Evolutionary conservation across 179 eudicot species (phyloP), one percentile per base, ranked within the genome.

Genomic region (Actinidia polygama): DNA sequence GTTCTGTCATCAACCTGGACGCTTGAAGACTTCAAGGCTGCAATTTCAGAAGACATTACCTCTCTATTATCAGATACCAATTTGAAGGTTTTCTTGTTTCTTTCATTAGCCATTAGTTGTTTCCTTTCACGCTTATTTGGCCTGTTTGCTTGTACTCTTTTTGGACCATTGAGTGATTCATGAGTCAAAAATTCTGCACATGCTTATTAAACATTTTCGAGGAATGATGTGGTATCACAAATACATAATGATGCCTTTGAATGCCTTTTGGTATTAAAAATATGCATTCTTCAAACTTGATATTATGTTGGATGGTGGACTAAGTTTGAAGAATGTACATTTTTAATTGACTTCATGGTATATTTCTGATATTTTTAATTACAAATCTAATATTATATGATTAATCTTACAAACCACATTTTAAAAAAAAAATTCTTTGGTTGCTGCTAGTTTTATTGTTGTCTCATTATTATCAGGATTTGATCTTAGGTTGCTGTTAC

Each of bases 1-100:
- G 73, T 86, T 75, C 62, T 96, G 81, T 86, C 92, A 84, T 92
- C 98, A 71, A 89, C 86, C 51, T 96, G 97, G 99, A 92, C 91
- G 49, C 83, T 93, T 77, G 97, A 96, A 81, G 94, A 96, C 79
- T 87, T 96, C 78, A 95, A 91, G 88, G 85, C 86, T 89, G 87
- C 94, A 54, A 89, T 95, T 87, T 75, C 83, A 21, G 89, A 91
- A 80, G 91, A 90, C 72, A 89, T 87, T 67, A 91, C 87, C 83
- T 83, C 88, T 64, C 87, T 79, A 70, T 81, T 92, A 77, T 88
- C 95, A 85, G 94, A 93, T 74, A 76, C 86, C 83, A 95, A 93
- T 91, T 85, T 95, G 24, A 93, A 92, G 94, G 99, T 92, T 44
- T 75, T 80, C 73, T 77, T 54, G 11, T 79, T 24, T 44, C 18